Evolutionary conservation across 768 basidiomycete genomes (phyloP), one percentile per base, ranked within the genome.

Genomic region (Russula sp.): DNA sequence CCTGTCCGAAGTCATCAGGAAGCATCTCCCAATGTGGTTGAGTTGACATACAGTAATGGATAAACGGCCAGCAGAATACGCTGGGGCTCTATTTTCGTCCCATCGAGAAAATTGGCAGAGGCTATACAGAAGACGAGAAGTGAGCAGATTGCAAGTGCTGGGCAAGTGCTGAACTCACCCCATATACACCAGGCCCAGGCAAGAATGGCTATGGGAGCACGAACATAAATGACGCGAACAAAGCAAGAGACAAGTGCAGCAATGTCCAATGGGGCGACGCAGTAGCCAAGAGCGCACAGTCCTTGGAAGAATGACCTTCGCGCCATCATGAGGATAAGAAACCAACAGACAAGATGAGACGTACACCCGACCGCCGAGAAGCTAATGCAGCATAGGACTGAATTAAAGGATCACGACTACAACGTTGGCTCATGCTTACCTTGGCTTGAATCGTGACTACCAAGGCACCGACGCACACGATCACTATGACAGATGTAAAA

Each of bases 181-280:
- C 94, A 98, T 60, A 97, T 89, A 72, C 87, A 92, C 96, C 96
- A 98, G 41, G 81, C 93, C 88, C 93, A 96, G 13, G 92, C 89
- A 20, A 86, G 79, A 32, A 96, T 72, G 48, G 93, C 88, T 35
- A 98, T 73, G 10, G 96, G 96, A 35, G 86, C 87, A 59, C 96
- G 83, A 60, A 98, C 78, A 75, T 88, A 97, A 52, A 98, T 87
- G 34, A 85, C 75, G 48, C 82, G 88, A 16, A 98, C 85, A 67
- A 96, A 93, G 68, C 86, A 87, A 1, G 92, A 82, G 48, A 97
- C 80, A 35, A 98, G 75, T 3, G 94, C 94, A 7, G 96, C 95
- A 46, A 96, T 83, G 65, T 95, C 83, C 54, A 98, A 81, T 14
- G 96, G 96, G 7, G 93, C 95, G 58, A 98, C 82, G 69, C 96